Conservation (phyloP, 2,329 filamentous ascomycete species). For the Alternaria gaisen region DNA sequence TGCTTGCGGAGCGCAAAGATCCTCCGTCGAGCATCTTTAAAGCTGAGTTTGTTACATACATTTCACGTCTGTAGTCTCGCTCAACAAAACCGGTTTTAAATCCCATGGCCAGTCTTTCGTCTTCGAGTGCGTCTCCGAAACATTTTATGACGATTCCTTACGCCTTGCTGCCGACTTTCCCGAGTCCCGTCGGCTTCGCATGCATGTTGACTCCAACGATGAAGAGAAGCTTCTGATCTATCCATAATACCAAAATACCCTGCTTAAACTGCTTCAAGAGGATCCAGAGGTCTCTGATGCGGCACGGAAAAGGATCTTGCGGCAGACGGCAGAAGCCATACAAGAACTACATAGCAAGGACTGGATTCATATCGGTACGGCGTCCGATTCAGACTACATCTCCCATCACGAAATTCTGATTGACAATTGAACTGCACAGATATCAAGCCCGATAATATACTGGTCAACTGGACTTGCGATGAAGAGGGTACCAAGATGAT, state of each 20-base stretch:
- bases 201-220: conserved; percentile 49
- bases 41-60: conserved; percentile 44
- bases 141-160: conserved; percentile 45
- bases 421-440: conserved; percentile 41
- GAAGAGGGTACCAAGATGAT: conserved; percentile 44
- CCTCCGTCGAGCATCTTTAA: conserved; percentile 43
- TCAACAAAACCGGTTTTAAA: conserved; percentile 29
- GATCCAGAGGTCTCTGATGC: conserved; percentile 40
- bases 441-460: conserved; percentile 54
- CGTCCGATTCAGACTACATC: conserved; percentile 20
- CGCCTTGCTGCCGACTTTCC: conserved; percentile 46
- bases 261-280: conserved; percentile 47
- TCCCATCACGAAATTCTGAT: conserved; percentile 22
- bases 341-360: conserved; percentile 49
- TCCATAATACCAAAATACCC: conserved; percentile 45
- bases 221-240: conserved; percentile 49
- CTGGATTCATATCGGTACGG: conserved; percentile 50
- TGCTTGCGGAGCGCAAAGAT: conserved; percentile 43
- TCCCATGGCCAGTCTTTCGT: conserved; percentile 45
- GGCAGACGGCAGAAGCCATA: conserved; percentile 45
- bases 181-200: conserved; percentile 46
- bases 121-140: conserved; percentile 44
- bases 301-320: conserved; percentile 48
- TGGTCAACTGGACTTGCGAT: conserved; percentile 49
- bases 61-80: conserved; percentile 11